A percentile compares a stretch with the other conserved stretches of the same genome.
These are phyloP conservation scores for Botrytis tulipae DNA, from an alignment of 2,329 filamentous ascomycete species.

Conservation along the genomic window DNA sequence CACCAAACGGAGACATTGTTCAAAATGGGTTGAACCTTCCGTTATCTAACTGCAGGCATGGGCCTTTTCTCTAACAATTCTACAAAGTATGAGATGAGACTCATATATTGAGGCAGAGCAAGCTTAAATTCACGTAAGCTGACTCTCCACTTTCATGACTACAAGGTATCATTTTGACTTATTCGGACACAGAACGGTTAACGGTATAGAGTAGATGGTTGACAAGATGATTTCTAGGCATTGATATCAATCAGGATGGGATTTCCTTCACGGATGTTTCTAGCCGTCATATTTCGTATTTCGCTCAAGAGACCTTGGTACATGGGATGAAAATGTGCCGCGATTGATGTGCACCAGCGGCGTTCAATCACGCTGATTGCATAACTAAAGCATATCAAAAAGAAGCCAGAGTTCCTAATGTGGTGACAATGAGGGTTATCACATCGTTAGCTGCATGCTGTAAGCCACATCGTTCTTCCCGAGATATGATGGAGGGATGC, in stretches of 20 bases:
- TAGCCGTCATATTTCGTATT: neutral
- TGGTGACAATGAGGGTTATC: constrained; percentile 9
- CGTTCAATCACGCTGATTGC: neutral
- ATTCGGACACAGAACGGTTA: neutral
- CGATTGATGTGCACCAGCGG: constrained; percentile 6
- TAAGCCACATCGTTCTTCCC: neutral
- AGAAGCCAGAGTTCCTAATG: neutral
- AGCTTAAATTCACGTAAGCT: constrained; percentile 8
- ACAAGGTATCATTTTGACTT: neutral
- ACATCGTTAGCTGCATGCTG: constrained; percentile 13
- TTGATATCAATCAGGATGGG: neutral
- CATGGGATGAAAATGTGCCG: constrained; percentile 10
- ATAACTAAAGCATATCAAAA: neutral
- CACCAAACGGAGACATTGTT: neutral
- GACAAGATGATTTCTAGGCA: neutral
- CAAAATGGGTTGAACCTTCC: neutral
- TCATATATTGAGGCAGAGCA: neutral
- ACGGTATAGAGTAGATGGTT: neutral
- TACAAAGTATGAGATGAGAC: neutral
- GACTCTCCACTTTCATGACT: constrained; percentile 8
- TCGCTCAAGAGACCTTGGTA: neutral
- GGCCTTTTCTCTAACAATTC: neutral
- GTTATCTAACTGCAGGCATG: neutral
- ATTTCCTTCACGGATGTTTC: neutral
- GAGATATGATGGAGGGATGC: neutral